A percentile compares a stretch with the other conserved stretches of the same genome.
These are phyloP conservation scores for Vittaforma corneae DNA, from an alignment of 371 early-diverging fungal genomes.

Conservation along the genomic window DNA sequence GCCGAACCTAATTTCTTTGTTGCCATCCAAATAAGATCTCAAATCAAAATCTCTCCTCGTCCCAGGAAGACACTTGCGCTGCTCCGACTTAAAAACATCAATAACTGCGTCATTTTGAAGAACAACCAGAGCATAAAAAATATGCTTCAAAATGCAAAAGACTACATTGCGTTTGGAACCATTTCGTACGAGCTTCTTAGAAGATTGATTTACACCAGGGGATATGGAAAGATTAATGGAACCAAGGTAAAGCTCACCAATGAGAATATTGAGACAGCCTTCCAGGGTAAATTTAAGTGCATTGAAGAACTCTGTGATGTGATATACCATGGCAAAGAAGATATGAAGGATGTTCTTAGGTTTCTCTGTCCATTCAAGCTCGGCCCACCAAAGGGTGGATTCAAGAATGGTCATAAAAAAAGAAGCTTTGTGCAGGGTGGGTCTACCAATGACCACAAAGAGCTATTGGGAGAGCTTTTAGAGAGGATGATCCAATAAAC, in stretches of 20 bases:
- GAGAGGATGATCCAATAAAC: slow-evolving; percentile 70
- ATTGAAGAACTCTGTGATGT: slow-evolving; percentile 96
- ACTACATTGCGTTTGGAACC: slow-evolving; percentile 83
- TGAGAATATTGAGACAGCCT: slow-evolving; percentile 75
- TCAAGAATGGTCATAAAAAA: slow-evolving; percentile 75
- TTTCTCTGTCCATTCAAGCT: slow-evolving; percentile 99
- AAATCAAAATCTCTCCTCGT: slow-evolving; percentile 95
- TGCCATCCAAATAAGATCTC: slow-evolving; percentile 70
- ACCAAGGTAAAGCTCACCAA: slow-evolving; percentile 68
- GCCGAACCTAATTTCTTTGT: slow-evolving; percentile 55
- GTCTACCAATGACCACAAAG: slow-evolving; percentile 84
- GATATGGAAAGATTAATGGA: slow-evolving; percentile 70
- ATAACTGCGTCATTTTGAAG: slow-evolving; percentile 91
- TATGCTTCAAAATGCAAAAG: slow-evolving; percentile 90
- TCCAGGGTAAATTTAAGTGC: slow-evolving; percentile 84
- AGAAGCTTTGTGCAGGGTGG: slow-evolving; percentile 93
- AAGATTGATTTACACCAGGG: slow-evolving; percentile 98
- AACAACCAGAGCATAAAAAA: slow-evolving; percentile 91
- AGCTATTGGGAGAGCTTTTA: slow-evolving; percentile 78
- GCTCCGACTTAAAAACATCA: slow-evolving; percentile 92
- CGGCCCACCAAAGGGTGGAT: slow-evolving; percentile 89
- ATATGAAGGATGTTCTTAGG: slow-evolving; percentile 89
- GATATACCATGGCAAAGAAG: slow-evolving; percentile 88
- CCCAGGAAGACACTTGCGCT: slow-evolving; percentile 94
- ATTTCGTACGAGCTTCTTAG: slow-evolving; percentile 94